Percentiles rank a stretch among this genome's conserved stretches.
These are phyloP conservation scores for Didymella arachidicola DNA, from an alignment of 2,329 filamentous ascomycete genomes.

Conservation along the genomic window DNA sequence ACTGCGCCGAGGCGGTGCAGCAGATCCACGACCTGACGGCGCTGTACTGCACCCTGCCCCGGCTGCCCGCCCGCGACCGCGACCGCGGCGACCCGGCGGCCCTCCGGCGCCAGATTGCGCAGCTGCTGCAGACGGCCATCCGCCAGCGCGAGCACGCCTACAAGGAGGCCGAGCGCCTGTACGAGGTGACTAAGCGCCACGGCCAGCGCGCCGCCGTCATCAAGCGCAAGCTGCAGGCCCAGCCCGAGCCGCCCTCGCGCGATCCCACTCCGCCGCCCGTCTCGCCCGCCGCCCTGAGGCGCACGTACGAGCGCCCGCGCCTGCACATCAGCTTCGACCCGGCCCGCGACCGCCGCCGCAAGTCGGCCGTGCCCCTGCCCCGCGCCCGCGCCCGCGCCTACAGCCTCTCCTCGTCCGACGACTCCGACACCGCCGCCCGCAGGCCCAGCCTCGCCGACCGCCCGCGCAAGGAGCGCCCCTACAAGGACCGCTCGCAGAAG, in stretches of 20 bases:
- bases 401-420: slow-evolving; percentile 22
- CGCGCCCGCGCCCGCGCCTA: slow-evolving; percentile 25
- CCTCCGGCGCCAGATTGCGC: slow-evolving; percentile 65
- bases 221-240: slow-evolving; percentile 66
- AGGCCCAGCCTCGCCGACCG: slow-evolving; percentile 10
- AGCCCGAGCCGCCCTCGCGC: slow-evolving; percentile 67
- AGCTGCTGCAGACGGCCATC: slow-evolving; percentile 62
- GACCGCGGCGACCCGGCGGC: slow-evolving; percentile 54
- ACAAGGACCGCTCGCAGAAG: slow-evolving; percentile 52
- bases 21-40: slow-evolving; percentile 59
- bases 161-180: slow-evolving; percentile 64
- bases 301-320: slow-evolving; percentile 36
- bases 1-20: slow-evolving; percentile 54
- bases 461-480: slow-evolving; percentile 39
- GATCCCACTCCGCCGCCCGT: slow-evolving; percentile 64
- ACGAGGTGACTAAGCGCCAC: slow-evolving; percentile 65
- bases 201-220: slow-evolving; percentile 66
- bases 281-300: slow-evolving; percentile 52
- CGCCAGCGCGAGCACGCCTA: slow-evolving; percentile 63
- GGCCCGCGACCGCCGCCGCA: slow-evolving; percentile 34
- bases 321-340: slow-evolving; percentile 42
- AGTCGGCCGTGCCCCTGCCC: slow-evolving; percentile 26
- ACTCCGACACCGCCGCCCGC: slow-evolving; percentile 28
- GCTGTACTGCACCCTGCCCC: slow-evolving; percentile 60
- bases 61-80: slow-evolving; percentile 53